Evolutionary conservation across 305 asterid species (phyloP), one percentile per base, ranked within the genome.

Genomic region (Andrographis paniculata): DNA sequence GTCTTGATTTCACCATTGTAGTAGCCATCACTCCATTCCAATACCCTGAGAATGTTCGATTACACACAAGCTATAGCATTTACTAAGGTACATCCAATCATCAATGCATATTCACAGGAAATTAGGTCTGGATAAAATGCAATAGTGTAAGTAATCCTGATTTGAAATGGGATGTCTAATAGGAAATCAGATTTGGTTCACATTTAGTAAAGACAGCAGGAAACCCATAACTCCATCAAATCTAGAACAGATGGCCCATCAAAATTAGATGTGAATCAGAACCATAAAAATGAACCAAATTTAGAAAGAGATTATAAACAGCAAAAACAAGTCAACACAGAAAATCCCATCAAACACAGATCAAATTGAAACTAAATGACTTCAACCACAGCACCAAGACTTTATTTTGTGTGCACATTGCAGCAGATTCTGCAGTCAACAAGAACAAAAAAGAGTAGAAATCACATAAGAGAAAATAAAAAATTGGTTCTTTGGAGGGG

Each of bases 1-100:
- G 96, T 87, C 62, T 83, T 87, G 23, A 87, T 83, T 33, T 83
- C 96, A 14, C 95, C 95, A 62, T 87, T 87, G 42, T 87, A 87
- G 78, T 83, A 83, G 49, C 96, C 96, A 55, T 76, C 84, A 35
- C 71, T 60, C 96, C 96, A 87, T 67, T 69, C 75, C 76, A 87
- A 67, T 27, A 60, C 73, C 80, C 96, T 87, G 41, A 19, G 11
- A 56, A 52, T 17, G 14, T 30, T 20, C 42, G 28, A 18, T 15
- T 54, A n/a, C 14, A 12, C 41, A 28, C 17, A 50, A 6, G 16
- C n/a, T n/a, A n/a, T n/a, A n/a, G n/a, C n/a, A n/a, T n/a, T n/a
- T n/a, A n/a, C n/a, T n/a, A n/a, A n/a, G n/a, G n/a, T n/a, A n/a
- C n/a, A n/a, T n/a, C n/a, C n/a, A n/a, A n/a, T n/a, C 12, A 7